phyloP scores from a whole-genome alignment of 2,329 filamentous ascomycete genomes.

The Sporothrix brunneoviolacea region DNA sequence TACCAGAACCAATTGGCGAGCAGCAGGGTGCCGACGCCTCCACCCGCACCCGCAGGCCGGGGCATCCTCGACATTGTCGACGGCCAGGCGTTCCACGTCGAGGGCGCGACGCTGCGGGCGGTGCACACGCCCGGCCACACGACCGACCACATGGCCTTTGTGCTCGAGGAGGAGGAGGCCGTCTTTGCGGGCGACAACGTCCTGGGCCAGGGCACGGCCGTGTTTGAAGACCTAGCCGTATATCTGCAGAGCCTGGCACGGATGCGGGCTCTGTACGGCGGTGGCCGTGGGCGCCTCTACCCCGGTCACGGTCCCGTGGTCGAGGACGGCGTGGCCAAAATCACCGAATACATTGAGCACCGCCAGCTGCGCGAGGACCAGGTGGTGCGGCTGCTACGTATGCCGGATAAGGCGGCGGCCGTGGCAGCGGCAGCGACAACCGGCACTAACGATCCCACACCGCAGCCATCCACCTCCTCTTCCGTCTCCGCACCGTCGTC shows the following conservation, averaged over 20 bases:
- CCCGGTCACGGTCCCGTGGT: constrained; percentile 83
- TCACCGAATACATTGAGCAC: constrained; percentile 78
- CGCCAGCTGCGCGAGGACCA: constrained; percentile 73
- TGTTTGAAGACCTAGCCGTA: constrained; percentile 59
- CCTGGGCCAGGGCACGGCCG: constrained; percentile 65
- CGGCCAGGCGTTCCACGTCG: constrained; percentile 42
- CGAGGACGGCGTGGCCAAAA: constrained; percentile 62
- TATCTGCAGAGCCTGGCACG: constrained; percentile 56
- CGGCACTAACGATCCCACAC: not conserved
- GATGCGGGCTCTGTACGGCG: constrained; percentile 55
- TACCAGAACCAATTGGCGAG: constrained; percentile 50
- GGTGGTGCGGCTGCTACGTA: constrained; percentile 58
- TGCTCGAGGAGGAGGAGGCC: constrained; percentile 57
- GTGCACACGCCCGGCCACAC: constrained; percentile 65
- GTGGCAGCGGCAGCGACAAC: not conserved
- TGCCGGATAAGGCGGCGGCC: constrained; percentile 15
- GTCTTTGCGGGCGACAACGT: constrained; percentile 73
- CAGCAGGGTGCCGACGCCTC: not conserved
- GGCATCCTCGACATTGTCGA: constrained; percentile 31
- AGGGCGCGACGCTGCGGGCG: constrained; percentile 54
- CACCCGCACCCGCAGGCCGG: constrained; percentile 21
- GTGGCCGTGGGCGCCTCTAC: constrained; percentile 61
- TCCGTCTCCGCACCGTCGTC: constrained; percentile 15
- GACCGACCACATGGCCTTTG: constrained; percentile 59
- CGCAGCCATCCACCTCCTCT: no score